These are phyloP conservation scores for Monosporozyma aerobia DNA, from an alignment of 805 yeast genomes.

Conservation along the genomic window DNA sequence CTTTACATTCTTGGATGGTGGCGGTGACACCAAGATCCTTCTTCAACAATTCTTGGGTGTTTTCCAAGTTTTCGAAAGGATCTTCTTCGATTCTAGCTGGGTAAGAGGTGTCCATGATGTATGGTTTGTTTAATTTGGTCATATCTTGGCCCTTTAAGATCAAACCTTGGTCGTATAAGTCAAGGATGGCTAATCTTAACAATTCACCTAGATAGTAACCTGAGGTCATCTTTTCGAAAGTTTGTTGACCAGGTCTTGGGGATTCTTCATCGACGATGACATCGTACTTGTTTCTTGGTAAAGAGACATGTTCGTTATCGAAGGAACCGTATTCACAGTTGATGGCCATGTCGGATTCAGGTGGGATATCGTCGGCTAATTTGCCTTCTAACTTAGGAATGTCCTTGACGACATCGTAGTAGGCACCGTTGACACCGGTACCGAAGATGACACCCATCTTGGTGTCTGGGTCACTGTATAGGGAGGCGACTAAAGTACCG, in stretches of 20 bases:
- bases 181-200: conserved; percentile 68
- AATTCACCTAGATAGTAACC: conserved; percentile 93
- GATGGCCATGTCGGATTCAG: conserved; percentile 75
- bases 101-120: conserved; percentile 78
- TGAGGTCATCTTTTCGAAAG: conserved; percentile 93
- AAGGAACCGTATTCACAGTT: conserved; percentile 97
- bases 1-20: conserved; percentile 68
- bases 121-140: conserved; percentile 48
- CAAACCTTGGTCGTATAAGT: conserved; percentile 52
- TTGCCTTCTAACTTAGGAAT: conserved; percentile 76
- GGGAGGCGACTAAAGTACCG: conserved; percentile 91
- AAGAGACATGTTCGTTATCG: conserved; percentile 72
- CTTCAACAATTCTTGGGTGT: conserved; percentile 57
- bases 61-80: conserved; percentile 71
- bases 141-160: conserved; percentile 65
- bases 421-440: conserved; percentile 95
- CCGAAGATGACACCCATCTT: conserved; percentile 94
- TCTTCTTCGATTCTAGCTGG: conserved; percentile 83
- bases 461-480: conserved; percentile 78
- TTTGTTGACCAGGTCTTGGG: conserved; percentile 92
- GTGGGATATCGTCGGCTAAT: conserved; percentile 51
- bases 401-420: conserved; percentile 63
- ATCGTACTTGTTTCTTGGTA: conserved; percentile 88
- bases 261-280: conserved; percentile 67
- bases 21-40: conserved; percentile 50